These are phyloP conservation scores for Scedosporium boydii DNA, from an alignment of 2,329 filamentous ascomycete genomes.

Conservation along the genomic window DNA sequence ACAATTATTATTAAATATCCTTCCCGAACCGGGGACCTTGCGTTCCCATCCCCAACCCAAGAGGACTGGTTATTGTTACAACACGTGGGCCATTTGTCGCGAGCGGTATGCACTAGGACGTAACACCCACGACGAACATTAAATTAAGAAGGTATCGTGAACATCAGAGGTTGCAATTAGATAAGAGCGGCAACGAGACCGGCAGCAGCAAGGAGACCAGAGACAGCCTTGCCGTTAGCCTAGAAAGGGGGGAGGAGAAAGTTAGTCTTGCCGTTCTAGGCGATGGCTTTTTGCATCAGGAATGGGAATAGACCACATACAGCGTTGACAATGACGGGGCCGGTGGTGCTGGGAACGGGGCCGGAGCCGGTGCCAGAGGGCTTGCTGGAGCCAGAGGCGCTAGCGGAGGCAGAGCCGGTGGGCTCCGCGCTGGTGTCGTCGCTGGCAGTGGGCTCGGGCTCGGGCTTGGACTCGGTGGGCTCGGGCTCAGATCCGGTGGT, in stretches of 20 bases:
- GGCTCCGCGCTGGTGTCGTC: not conserved
- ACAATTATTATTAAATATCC: not conserved
- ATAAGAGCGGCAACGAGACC: slow-evolving; percentile 3
- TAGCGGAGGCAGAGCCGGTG: not conserved
- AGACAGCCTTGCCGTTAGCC: not conserved
- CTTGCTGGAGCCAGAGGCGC: not conserved
- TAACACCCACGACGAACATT: not conserved
- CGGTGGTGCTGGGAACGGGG: not conserved
- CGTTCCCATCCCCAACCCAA: not conserved
- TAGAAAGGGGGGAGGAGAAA: not conserved
- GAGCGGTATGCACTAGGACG: not conserved
- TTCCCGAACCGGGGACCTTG: not conserved
- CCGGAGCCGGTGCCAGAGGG: not conserved
- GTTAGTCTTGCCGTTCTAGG: too few species aligned
- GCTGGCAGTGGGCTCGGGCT: not conserved
- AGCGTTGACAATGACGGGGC: slow-evolving; percentile 3
- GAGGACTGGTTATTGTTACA: not conserved
- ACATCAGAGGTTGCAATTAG: not conserved
- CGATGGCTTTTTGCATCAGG: too few species aligned
- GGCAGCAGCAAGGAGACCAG: not conserved
- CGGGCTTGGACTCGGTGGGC: not conserved
- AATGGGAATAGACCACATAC: too few species aligned
- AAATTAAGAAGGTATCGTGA: not conserved
- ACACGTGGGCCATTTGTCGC: not conserved
- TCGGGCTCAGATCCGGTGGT: not conserved